These are phyloP conservation scores for Kodamaea sagamina DNA, from an alignment of 805 yeast species.

Conservation along the genomic window DNA sequence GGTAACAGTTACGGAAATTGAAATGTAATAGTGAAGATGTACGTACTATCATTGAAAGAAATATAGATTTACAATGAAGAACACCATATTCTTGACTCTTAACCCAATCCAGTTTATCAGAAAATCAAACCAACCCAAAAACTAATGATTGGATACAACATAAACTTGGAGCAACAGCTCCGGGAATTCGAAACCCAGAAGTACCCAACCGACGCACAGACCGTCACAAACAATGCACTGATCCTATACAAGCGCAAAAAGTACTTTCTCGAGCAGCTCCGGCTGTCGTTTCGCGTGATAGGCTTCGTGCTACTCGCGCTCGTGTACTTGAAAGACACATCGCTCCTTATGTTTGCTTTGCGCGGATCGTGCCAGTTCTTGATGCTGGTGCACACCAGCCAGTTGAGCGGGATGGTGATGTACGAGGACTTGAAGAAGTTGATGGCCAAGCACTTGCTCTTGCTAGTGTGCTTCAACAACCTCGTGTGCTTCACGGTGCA, in stretches of 20 bases:
- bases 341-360: constrained; percentile 31
- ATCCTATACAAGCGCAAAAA: constrained; percentile 45
- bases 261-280: constrained; percentile 39
- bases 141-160: constrained; percentile 5
- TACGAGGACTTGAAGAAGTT: constrained; percentile 17
- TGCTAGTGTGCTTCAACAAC: constrained; percentile 27
- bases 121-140: too few relatives aligned
- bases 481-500: constrained; percentile 28
- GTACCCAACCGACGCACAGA: constrained; percentile 41
- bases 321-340: constrained; percentile 44
- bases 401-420: constrained; percentile 23
- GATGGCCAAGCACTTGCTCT: constrained; percentile 30
- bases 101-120: too few relatives aligned
- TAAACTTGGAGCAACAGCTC: constrained; percentile 22
- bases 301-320: constrained; percentile 40
- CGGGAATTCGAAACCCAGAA: constrained; percentile 30
- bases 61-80: too few relatives aligned
- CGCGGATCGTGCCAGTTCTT: constrained; percentile 31
- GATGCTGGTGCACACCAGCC: constrained; percentile 15
- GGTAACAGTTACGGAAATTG: too few relatives aligned
- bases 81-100: too few relatives aligned
- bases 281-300: constrained; percentile 32
- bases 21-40: too few relatives aligned
- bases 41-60: too few relatives aligned
- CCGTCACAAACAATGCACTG: constrained; percentile 41